Percentiles rank a stretch among this genome's conserved stretches.
phyloP scores from a whole-genome alignment of 1,284 basidiomycete genomes.

The Fomitopsis pinicola region DNA sequence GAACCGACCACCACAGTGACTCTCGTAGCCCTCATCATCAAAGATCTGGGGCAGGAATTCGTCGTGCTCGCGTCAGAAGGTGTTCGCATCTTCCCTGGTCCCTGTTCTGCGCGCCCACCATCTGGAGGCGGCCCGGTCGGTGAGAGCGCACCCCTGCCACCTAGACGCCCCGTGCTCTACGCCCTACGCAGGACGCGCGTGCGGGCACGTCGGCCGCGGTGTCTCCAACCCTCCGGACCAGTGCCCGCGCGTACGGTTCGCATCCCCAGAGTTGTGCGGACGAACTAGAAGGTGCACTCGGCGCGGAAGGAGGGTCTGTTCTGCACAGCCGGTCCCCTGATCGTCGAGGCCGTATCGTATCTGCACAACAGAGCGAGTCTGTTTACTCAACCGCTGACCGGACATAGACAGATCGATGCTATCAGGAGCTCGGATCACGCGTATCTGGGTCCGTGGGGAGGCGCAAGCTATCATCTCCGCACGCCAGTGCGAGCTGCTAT shows the following conservation, averaged over 20 bases:
- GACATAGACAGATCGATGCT: neutral
- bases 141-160: neutral
- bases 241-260: neutral
- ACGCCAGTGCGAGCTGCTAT: neutral
- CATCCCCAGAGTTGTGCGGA: neutral
- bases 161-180: neutral
- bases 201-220: neutral
- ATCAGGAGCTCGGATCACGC: slow-evolving; percentile 1
- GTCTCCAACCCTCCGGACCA: neutral
- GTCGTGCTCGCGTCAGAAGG: neutral
- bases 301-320: neutral
- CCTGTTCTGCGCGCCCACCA: neutral
- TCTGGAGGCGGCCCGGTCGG: neutral
- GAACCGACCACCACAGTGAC: neutral
- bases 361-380: slow-evolving; percentile 1
- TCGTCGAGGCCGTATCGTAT: slow-evolving; percentile 2
- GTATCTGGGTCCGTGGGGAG: neutral
- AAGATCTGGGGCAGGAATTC: neutral
- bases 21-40: neutral
- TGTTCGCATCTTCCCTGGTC: neutral
- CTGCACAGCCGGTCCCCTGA: slow-evolving; percentile 1
- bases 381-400: neutral
- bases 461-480: neutral
- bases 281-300: neutral
- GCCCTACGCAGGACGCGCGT: neutral